phyloP scores from a whole-genome alignment of 257 asterid genomes.

The Plantago elongata region DNA sequence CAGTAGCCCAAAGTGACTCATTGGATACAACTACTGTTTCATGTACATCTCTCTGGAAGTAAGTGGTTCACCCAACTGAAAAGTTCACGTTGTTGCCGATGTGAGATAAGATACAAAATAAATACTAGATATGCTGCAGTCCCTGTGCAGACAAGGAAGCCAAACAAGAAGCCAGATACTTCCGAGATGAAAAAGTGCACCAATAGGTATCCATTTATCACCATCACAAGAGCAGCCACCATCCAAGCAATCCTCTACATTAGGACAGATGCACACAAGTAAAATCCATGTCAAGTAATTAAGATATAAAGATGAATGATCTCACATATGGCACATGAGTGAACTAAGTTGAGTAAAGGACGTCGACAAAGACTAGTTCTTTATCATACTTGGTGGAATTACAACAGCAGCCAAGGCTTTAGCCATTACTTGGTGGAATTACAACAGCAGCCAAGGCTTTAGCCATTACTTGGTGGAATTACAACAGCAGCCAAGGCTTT shows the following conservation, averaged over 20 bases:
- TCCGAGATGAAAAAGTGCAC: slow-evolving; percentile 74
- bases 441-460: too few relatives aligned
- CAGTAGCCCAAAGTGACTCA: not conserved
- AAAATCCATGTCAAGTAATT: not conserved
- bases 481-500: too few relatives aligned
- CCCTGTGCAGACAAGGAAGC: slow-evolving; percentile 45
- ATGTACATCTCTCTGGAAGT: slow-evolving; percentile 31
- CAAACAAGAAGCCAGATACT: slow-evolving; percentile 57
- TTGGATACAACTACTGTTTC: slow-evolving; percentile 5
- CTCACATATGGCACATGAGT: too few relatives aligned
- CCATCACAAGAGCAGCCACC: slow-evolving; percentile 84
- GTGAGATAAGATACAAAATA: slow-evolving; percentile 67
- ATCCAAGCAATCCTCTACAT: slow-evolving; percentile 84
- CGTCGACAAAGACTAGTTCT: too few relatives aligned
- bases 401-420: too few relatives aligned
- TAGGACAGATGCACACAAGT: slow-evolving; percentile 5
- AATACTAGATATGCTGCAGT: slow-evolving; percentile 67
- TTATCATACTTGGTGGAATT: too few relatives aligned
- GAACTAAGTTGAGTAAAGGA: too few relatives aligned
- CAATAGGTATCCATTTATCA: slow-evolving; percentile 85
- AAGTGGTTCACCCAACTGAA: slow-evolving; percentile 40
- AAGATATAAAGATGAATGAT: too few relatives aligned
- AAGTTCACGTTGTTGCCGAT: slow-evolving; percentile 38
- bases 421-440: too few relatives aligned
- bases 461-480: too few relatives aligned